Conservation (phyloP, 176 grass and related monocot species). For the Cenchrus purpureus region DNA sequence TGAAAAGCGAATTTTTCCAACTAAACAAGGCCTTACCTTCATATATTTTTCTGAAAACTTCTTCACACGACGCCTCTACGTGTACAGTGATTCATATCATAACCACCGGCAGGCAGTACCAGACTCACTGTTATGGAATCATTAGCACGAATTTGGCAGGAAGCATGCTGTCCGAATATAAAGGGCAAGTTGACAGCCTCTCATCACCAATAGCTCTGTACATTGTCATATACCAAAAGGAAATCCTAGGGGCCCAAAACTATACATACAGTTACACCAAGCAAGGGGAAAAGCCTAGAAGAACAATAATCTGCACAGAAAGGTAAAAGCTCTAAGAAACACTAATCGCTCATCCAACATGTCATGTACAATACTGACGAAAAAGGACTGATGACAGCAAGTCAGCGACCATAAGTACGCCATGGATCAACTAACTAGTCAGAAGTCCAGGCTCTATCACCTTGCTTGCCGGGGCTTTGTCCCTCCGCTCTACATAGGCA, state of each 20-base stretch:
- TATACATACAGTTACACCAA: constrained; percentile 51
- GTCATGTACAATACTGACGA: constrained; percentile 55
- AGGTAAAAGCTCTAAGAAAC: constrained; percentile 48
- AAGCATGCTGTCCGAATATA: constrained; percentile 38
- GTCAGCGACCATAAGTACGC: constrained; percentile 32
- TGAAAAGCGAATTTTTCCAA: too few relatives aligned
- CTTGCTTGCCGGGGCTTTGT: constrained; percentile 81
- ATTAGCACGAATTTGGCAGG: constrained; percentile 16
- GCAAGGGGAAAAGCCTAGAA: constrained; percentile 25
- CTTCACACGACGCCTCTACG: neutral
- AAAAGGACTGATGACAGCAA: constrained; percentile 52
- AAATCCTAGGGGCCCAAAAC: constrained; percentile 38
- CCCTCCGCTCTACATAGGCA: constrained; percentile 77
- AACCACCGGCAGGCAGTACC: constrained; percentile 3
- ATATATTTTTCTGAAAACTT: neutral
- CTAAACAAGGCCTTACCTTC: neutral
- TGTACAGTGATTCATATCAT: neutral
- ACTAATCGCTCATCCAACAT: constrained; percentile 29
- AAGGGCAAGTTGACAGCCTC: constrained; percentile 32
- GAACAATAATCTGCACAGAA: constrained; percentile 56
- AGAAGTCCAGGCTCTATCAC: constrained; percentile 68
- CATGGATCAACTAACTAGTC: constrained; percentile 58
- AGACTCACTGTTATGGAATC: constrained; percentile 33
- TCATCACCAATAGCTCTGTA: constrained; percentile 41
- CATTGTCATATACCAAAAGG: constrained; percentile 19